These are phyloP conservation scores for Gomphus sp. DNA, from an alignment of 1,284 basidiomycete genomes.

Conservation along the genomic window DNA sequence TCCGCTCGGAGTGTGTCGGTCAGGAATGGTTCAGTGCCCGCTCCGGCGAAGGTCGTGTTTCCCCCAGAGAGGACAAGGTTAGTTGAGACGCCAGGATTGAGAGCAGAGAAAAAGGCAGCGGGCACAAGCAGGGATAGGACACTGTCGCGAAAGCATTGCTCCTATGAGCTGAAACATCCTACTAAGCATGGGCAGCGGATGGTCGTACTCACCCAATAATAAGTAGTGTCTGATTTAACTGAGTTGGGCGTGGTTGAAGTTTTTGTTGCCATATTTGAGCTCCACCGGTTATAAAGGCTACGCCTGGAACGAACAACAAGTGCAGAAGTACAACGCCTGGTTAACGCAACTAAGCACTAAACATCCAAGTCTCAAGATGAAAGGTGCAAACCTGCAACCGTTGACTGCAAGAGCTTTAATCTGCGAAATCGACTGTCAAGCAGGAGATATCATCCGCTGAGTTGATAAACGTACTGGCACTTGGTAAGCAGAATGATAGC, in stretches of 20 bases:
- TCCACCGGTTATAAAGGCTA: slow-evolving; percentile 53
- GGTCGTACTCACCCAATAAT: slow-evolving; percentile 42
- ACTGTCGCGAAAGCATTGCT: too few relatives aligned
- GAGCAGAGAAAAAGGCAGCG: slow-evolving; percentile 53
- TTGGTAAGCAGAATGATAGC: slow-evolving; percentile 53
- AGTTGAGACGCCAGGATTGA: slow-evolving; percentile 31
- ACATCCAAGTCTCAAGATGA: background rate
- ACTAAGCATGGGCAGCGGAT: background rate
- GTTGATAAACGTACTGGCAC: slow-evolving; percentile 41
- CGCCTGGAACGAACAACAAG: slow-evolving; percentile 51
- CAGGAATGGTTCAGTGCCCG: slow-evolving; percentile 19
- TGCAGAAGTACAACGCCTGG: slow-evolving; percentile 53
- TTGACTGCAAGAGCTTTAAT: slow-evolving; percentile 37
- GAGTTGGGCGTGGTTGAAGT: slow-evolving; percentile 38
- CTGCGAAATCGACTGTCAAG: background rate
- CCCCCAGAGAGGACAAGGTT: slow-evolving; percentile 15
- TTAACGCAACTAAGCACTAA: background rate
- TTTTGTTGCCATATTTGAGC: slow-evolving; percentile 42
- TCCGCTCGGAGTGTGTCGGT: slow-evolving; percentile 29
- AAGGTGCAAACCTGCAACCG: slow-evolving; percentile 37
- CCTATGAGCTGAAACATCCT: too few relatives aligned
- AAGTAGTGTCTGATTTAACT: slow-evolving; percentile 59
- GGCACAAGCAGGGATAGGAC: slow-evolving; percentile 54
- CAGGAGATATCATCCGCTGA: background rate
- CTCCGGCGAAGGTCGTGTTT: slow-evolving; percentile 1